Base-by-base conservation (phyloP, 2,329 filamentous ascomycete genomes). In the Aspergillus caelatus region DNA sequence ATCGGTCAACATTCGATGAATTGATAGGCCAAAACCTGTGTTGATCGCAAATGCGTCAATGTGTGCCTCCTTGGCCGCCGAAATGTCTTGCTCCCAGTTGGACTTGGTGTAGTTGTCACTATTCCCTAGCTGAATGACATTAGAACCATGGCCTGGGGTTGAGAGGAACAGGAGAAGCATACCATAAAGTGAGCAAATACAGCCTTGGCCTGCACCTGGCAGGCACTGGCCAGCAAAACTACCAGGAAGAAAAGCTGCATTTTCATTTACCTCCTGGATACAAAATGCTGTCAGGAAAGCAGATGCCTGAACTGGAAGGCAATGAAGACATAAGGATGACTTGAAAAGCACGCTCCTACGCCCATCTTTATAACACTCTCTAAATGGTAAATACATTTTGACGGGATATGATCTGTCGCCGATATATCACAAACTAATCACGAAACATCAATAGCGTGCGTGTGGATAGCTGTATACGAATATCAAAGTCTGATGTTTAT, bases 1-100 rank as follows among this genome's bases (percentile, higher is more conserved):
- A 21, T 65, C 58, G 41, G 68, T 43, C 57, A 66, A 39, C 26
- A 76, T 62, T 1, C 64, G 48, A 3, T 57, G 41, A 23, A 70
- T 73, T 58, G 71, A 41, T 54, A 74, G 68, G 19, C 69, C 67
- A 36, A 69, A 70, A 5, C 72, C 78, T 34, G 78, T 75, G 63
- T 79, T 81, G 21, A 81, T 71, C 7, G 74, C 79, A 66, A 81
- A 81, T 36, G 71, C 79, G 64, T 81, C 78, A 60, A 81, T 78
- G 19, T 74, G 66, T 2, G 78, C 73, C 3, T 67, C 71, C 65
- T 79, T 69, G 7, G 79, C 79, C 6, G 74, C 62, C 1, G 41
- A 52, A 8, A 81, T 79, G 63, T 81, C 76, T 34, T 60, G 57
- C 21, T 67, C 54, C 76, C 76, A 80, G 57, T 71, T 65, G 12